Evolutionary conservation across 805 yeast species (phyloP).

Genomic region (Metschnikowia lachancei): DNA sequence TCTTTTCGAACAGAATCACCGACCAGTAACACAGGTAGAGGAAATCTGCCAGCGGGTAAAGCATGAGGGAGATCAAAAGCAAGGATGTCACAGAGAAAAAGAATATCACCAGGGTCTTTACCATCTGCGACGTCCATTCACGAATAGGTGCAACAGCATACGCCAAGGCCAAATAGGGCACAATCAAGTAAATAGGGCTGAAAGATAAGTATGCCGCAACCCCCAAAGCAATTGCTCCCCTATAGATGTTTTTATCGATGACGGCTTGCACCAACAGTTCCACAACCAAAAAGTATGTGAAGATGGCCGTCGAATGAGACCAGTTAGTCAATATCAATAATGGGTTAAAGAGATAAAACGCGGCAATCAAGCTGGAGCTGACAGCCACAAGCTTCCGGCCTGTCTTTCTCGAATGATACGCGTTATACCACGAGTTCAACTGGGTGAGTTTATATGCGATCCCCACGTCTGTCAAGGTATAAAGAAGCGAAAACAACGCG

Average conservation of each 20-base stretch:
- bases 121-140: conserved; percentile 13
- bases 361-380: conserved; percentile 49
- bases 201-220: conserved; percentile 62
- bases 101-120: conserved; percentile 14
- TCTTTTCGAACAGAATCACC: conserved; percentile 58
- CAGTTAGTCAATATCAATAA: conserved; percentile 64
- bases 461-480: conserved; percentile 56
- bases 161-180: conserved; percentile 52
- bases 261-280: conserved; percentile 46
- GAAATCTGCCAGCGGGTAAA: conserved; percentile 41
- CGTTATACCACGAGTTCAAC: conserved; percentile 44
- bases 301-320: conserved; percentile 62
- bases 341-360: conserved; percentile 78
- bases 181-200: conserved; percentile 57
- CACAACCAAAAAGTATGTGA: conserved; percentile 59
- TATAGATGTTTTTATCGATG: conserved; percentile 34
- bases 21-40: conserved; percentile 46
- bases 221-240: conserved; percentile 54
- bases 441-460: conserved; percentile 53
- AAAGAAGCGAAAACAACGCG: conserved; percentile 42
- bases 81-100: conserved; percentile 24
- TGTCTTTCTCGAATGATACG: conserved; percentile 21
- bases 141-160: conserved; percentile 19
- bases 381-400: conserved; percentile 23
- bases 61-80: conserved; percentile 36